These are phyloP conservation scores for Capronia americana DNA, from an alignment of 2,329 filamentous ascomycete genomes.

Conservation along the genomic window DNA sequence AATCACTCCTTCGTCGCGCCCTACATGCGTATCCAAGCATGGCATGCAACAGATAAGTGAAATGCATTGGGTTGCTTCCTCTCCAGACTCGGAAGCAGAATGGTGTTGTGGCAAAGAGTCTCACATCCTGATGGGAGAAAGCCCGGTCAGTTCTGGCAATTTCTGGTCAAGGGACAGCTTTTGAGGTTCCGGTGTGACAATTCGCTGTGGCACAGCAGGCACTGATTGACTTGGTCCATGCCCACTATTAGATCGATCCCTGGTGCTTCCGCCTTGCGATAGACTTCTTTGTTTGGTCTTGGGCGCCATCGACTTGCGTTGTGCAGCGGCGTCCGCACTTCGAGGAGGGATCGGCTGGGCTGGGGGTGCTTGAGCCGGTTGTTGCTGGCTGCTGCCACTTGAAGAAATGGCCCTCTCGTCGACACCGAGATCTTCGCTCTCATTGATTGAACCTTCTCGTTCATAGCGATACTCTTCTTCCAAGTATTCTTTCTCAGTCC, in stretches of 20 bases:
- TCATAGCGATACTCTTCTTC: conserved; percentile 56
- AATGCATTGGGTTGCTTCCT: not conserved
- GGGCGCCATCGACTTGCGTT: conserved; percentile 29
- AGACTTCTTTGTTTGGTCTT: conserved; percentile 38
- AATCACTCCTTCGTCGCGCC: conserved; percentile 3
- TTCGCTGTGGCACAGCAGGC: conserved; percentile 33
- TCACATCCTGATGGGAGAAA: conserved; percentile 57
- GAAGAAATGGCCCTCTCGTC: conserved; percentile 68
- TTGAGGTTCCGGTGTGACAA: conserved; percentile 38
- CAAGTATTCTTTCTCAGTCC: conserved; percentile 81
- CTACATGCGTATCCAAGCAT: conserved; percentile 12
- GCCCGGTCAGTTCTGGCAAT: conserved; percentile 56
- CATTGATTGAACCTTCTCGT: conserved; percentile 41
- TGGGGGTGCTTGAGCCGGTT: not conserved
- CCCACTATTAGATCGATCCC: conserved; percentile 32
- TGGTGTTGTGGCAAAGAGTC: conserved; percentile 18
- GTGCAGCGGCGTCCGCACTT: conserved; percentile 31
- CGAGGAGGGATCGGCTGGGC: conserved; percentile 22
- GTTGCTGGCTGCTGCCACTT: conserved; percentile 67
- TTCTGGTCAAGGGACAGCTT: conserved; percentile 50
- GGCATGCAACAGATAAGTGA: not conserved
- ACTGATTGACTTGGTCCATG: conserved; percentile 36
- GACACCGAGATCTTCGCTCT: conserved; percentile 37
- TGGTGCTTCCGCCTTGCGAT: conserved; percentile 30
- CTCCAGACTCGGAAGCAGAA: not conserved